Evolutionary conservation across 2,329 filamentous ascomycete genomes (phyloP), one percentile per base, ranked within the genome.

Genomic region (Colletotrichum horii): DNA sequence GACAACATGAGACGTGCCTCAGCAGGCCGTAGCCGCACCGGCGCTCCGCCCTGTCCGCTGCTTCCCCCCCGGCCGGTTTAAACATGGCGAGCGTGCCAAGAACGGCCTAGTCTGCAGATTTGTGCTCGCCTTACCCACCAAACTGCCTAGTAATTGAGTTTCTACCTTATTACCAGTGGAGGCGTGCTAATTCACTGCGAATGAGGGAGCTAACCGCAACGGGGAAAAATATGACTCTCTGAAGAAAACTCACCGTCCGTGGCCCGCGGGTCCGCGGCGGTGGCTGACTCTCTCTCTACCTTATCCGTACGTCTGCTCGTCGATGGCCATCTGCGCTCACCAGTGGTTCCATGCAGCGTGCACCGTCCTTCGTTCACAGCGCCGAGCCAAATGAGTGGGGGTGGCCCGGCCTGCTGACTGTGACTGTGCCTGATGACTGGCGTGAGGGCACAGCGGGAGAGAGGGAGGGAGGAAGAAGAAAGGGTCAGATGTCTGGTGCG

Each of bases 31-130:
- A 30, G 48, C 66, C 69, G 69, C 70, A 71, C 61, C 62, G 52
- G 70, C 58, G 73, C 73, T 75, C 73, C 73, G 73, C 73, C 70
- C 73, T 73, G 73, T 73, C 73, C 56, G 58, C 64, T 28, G 55
- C 43, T 15, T 30, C 26, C 43, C 72, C 56, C 68, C 64, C 24
- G 38, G 22, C 62, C 8, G 56, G 70, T 73, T 75, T 68, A 60
- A 73, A 75, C 73, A 67, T 36, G 73, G 56, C n/a, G 22, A 6
- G 4, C 15, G 22, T 36, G 58, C 68, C 30, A 61, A 65, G 32
- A 55, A 11, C 16, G 58, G 68, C 36, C n/a, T 71, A 64, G 58
- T 60, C 24, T 22, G 26, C 34, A n/a, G 38, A 24, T 43, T 28
- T 58, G 26, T 19, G 43, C 66, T 38, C 28, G 43, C 69, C 70